phyloP scores from a whole-genome alignment of 768 basidiomycete genomes.

The Tulasnella sp. region DNA sequence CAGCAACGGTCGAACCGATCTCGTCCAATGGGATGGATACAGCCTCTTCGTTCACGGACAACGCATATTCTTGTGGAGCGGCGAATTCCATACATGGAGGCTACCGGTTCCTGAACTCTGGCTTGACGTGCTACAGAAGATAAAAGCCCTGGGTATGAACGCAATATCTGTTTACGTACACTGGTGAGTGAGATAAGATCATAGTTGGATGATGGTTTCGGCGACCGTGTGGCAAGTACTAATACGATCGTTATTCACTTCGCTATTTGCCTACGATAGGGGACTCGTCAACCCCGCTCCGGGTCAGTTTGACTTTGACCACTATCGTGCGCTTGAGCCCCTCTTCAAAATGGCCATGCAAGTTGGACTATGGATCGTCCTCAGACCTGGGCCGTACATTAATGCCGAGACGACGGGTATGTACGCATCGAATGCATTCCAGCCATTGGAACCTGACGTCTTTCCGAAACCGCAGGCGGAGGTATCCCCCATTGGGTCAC shows the following conservation, averaged over 20 bases:
- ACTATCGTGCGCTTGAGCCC: conserved; percentile 57
- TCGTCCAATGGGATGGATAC: conserved; percentile 51
- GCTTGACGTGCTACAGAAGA: conserved; percentile 73
- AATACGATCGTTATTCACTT: not conserved
- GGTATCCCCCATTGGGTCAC: conserved; percentile 65
- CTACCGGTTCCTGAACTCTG: conserved; percentile 70
- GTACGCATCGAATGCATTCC: not conserved
- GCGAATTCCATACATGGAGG: conserved; percentile 78
- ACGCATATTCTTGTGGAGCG: conserved; percentile 63
- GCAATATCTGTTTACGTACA: conserved; percentile 66
- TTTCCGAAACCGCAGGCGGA: no score
- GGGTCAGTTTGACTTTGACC: conserved; percentile 61
- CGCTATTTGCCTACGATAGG: conserved; percentile 30
- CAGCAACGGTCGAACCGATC: not conserved
- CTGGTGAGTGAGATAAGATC: conserved; percentile 33
- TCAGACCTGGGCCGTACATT: conserved; percentile 43
- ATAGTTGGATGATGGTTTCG: no score
- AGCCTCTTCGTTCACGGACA: conserved; percentile 60
- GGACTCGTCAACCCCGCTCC: conserved; percentile 64
- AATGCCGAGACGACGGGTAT: conserved; percentile 18
- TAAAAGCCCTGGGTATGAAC: conserved; percentile 73
- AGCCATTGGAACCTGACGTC: not conserved
- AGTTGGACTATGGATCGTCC: conserved; percentile 66
- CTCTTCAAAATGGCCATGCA: conserved; percentile 64
- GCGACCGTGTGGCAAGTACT: no score